Base-by-base conservation (phyloP, 2,329 filamentous ascomycete genomes). In the Colletotrichum noveboracense region DNA sequence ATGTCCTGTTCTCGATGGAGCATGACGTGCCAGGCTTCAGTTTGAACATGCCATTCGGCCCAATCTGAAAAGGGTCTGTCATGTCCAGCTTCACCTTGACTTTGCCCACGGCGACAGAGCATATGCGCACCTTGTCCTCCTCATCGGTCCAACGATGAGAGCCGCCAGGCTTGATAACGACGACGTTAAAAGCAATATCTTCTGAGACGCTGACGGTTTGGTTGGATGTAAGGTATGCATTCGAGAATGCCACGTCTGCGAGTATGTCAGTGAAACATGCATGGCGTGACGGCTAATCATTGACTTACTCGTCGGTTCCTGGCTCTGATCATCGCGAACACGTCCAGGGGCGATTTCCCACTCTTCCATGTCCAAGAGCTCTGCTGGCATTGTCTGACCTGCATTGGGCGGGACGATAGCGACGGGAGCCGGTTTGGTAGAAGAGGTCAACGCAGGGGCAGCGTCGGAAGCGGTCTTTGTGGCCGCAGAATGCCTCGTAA, bases 321-420 rank as follows among this genome's bases (percentile, higher is more conserved):
- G 61, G 12, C 80, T 77, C 2, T 75, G 71, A 6, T 80, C 76
- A 38, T 84, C 81, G 10, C 78, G 79, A 34, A 87, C 79, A 26
- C 85, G 83, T 18, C 87, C 87, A 2, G 87, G 87, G 0, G 87
- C 86, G 61, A 87, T 76, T 78, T 88, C 87, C 86, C 86, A 88
- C 4, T 82, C 81, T 76, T 88, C 86, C 81, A 87, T 85, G 66
- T 86, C 80, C 7, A 84, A 64, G 5, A 71, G 28, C 10, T 71
- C 43, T 7, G 38, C 34, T 4, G 55, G 75, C 56, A 69, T 48
- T 18, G 26, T 24, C 1, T 70, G 65, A 3, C 34, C 69, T 13
- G 10, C 43, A 6, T 16, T 65, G 18, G 66, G 13, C 0, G 66
- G 48, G 5, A 26, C 66, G 26, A 36, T 6, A 38, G 4, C 32